Conservation (phyloP, 805 yeast species). For the Candida fluviatilis region DNA sequence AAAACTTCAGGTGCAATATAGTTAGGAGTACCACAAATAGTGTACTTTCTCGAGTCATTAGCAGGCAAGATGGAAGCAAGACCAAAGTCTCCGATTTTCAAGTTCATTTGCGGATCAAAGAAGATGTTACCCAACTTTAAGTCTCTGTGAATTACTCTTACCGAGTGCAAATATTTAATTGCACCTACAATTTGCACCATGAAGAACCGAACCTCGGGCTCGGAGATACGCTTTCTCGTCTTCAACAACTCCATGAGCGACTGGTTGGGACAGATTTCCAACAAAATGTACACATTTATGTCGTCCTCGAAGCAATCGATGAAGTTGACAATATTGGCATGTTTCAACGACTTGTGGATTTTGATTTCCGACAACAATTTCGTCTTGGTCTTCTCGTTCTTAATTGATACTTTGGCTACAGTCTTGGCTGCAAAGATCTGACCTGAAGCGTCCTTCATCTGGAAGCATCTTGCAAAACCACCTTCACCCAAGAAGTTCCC, state of each 20-base stretch:
- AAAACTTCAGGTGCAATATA: constrained; percentile 98
- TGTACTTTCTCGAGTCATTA: constrained; percentile 69
- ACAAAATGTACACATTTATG: constrained; percentile 83
- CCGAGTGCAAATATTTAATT: constrained; percentile 82
- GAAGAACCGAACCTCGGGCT: constrained; percentile 86
- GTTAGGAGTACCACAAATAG: constrained; percentile 98
- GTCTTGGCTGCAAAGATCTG: constrained; percentile 93
- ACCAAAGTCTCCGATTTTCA: constrained; percentile 97
- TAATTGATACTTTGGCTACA: constrained; percentile 92
- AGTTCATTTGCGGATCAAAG: constrained; percentile 88
- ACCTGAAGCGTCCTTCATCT: constrained; percentile 88
- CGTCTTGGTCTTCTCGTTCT: constrained; percentile 82
- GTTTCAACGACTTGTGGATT: constrained; percentile 86
- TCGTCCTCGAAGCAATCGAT: constrained; percentile 97
- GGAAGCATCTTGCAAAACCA: constrained; percentile 98
- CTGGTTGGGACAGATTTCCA: constrained; percentile 94
- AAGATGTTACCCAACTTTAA: constrained; percentile 93
- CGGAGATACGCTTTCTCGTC: constrained; percentile 77
- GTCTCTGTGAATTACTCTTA: constrained; percentile 94
- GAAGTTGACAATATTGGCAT: constrained; percentile 86
- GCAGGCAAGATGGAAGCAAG: constrained; percentile 89
- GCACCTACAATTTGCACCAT: constrained; percentile 95
- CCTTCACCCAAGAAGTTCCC: constrained; percentile 95
- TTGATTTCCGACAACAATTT: constrained; percentile 90
- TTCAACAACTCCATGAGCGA: constrained; percentile 90